Evolutionary conservation across 495 filamentous ascomycete species (phyloP), one percentile per base, ranked within the genome.

Genomic region (Aspergillus baeticus): DNA sequence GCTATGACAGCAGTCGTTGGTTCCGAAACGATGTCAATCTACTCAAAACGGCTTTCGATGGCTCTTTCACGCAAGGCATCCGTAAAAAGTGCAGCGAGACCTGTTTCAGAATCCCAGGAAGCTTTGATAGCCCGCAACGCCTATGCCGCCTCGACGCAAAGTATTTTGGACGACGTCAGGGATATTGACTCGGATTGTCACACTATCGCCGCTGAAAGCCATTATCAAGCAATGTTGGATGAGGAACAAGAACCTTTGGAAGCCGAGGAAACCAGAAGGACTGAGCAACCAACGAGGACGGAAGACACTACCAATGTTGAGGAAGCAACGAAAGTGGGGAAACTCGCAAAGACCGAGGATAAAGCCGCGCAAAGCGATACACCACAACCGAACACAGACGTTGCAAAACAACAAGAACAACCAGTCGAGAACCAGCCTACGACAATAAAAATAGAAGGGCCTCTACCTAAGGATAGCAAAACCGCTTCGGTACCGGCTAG

Each of bases 1-100:
- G 73, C 73, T 36, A 59, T 68, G 31, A 72, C 69, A 1, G 73
- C 71, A 23, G 62, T 73, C 17, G 35, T 72, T 20, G 73, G 71
- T 15, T 74, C 73, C 0, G 71, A 76, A 22, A 55, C 56, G 2
- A 71, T 55, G 5, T 60, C 71, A n/a, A 54, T 58, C 18, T 63
- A 64, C 31, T 71, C 73, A 7, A 70, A 69, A 39, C 63, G 61
- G 18, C 53, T 70, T 2, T 73, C 70, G 0, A 57, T 64, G 1
- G 55, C 47, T 33, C 61, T 61, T 6, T 55, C 61, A 49, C 62
- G 60, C 21, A 50, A 59, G 15, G 36, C 60, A 8, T 69, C 68
- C 3, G 59, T 49, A 42, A 60, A 53, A 3, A 64, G 47, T 21
- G 38, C 53, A 2, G 35, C 15, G 2, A 58, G 56, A 5, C 18